Base-by-base conservation (phyloP, 345 rosid genomes). In the Citrus hindsii region DNA sequence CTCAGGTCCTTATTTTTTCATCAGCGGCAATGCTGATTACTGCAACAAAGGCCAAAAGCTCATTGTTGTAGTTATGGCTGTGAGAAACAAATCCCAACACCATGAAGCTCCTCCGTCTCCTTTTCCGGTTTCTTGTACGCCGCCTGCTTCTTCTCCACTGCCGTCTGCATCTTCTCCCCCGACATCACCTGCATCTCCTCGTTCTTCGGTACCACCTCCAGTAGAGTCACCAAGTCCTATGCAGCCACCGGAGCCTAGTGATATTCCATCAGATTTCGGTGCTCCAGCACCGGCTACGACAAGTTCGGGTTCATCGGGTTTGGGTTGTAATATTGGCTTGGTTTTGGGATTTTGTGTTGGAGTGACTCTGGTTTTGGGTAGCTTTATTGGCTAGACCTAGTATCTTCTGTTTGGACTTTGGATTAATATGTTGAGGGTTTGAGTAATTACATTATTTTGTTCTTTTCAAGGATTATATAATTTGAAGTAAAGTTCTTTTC, bases 1-100 rank as follows among this genome's bases (percentile, higher is more conserved):
- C 3, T 89, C 92, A 21, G 98, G 98, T 60, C 93, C 95, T 18
- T 92, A 91, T 82, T 95, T 83, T 85, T 95, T 95, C 88, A 91
- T 93, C 62, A 86, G 89, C 16, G 98, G 98, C 14, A 79, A 79
- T 37, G 81, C 70, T n/a, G 89, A 91, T 56, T 84, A 84, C 78
- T 95, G 98, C 86, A 84, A 85, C 56, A 88, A 84, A 8, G 97
- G 95, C 1, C 94, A 93, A 60, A 93, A 83, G 74, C 78, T 95
- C 73, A 37, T 83, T 9, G 80, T 85, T 5, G 85, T 95, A 13
- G 98, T 92, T 70, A 40, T 95, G 81, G 92, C 98, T 13, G 82
- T 80, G 14, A 87, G 90, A 51, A 60, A 40, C 75, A 80, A 82
- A 37, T 7, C 83, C 38, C 79, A 70, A 1, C 67, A 72, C 9